Evolutionary conservation across 306 rosid genomes (phyloP).

Genomic region (Bauhinia variegata): DNA sequence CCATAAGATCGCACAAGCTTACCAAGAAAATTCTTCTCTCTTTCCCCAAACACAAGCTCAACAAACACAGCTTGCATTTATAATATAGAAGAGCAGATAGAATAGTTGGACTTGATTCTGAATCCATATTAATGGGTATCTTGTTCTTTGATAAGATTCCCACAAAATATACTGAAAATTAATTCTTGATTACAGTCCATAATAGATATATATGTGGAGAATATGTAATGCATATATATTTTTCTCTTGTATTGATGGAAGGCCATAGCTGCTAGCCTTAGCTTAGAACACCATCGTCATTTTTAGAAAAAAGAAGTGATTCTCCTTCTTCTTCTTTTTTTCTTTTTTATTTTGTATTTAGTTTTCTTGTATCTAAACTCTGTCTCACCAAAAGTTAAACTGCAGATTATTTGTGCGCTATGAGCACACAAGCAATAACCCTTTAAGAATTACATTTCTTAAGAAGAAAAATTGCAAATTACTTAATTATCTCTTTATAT

Average conservation of each 20-base stretch:
- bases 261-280: neutral
- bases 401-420: neutral
- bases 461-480: neutral
- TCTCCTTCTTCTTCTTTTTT: no score
- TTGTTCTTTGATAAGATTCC: conserved; percentile 39
- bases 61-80: conserved; percentile 31
- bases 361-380: neutral
- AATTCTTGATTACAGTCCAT: conserved; percentile 9
- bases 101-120: conserved; percentile 41
- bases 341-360: no score
- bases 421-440: neutral
- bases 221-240: neutral
- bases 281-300: neutral
- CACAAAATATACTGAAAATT: neutral
- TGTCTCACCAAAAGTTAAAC: neutral
- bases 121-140: conserved; percentile 32
- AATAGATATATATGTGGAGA: conserved; percentile 7
- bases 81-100: conserved; percentile 38
- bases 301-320: neutral
- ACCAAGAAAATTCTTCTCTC: neutral
- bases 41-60: conserved; percentile 25
- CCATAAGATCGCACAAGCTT: conserved; percentile 36
- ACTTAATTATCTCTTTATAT: neutral
- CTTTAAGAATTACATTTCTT: no score
- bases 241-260: neutral